Conservation (phyloP, 768 basidiomycete species). For the Lyophyllum semitale region DNA sequence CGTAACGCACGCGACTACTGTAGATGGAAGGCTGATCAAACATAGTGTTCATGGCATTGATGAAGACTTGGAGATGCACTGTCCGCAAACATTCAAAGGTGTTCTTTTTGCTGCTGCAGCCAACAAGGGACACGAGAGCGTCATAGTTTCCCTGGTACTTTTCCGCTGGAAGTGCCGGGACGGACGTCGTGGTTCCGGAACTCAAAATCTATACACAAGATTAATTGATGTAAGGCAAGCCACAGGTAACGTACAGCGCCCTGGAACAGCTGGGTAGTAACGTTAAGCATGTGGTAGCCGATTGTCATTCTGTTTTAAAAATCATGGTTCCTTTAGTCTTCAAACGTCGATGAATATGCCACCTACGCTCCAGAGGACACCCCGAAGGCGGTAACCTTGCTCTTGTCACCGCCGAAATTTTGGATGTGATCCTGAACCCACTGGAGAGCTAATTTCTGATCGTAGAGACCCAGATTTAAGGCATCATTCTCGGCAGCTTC, state of each 20-base stretch:
- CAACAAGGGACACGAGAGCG: conserved; percentile 36
- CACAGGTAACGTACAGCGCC: conserved; percentile 26
- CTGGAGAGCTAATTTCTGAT: conserved; percentile 44
- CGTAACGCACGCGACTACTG: conserved; percentile 16
- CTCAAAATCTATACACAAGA: conserved; percentile 36
- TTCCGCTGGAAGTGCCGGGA: conserved; percentile 29
- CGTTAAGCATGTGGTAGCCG: conserved; percentile 35
- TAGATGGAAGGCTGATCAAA: conserved; percentile 16
- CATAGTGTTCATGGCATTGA: conserved; percentile 17
- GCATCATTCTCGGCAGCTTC: conserved; percentile 37
- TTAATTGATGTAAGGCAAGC: background rate
- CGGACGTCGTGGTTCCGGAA: conserved; percentile 36
- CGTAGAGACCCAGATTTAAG: conserved; percentile 48
- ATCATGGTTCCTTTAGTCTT: background rate
- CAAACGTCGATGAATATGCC: conserved; percentile 16
- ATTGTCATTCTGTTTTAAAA: conserved; percentile 23
- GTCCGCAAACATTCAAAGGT: conserved; percentile 27
- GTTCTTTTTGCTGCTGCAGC: conserved; percentile 27
- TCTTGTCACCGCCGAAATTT: conserved; percentile 45
- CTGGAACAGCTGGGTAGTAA: conserved; percentile 31
- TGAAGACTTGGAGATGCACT: conserved; percentile 13
- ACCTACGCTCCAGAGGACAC: conserved; percentile 55
- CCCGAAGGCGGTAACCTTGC: conserved; percentile 53
- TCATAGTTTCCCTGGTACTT: conserved; percentile 36
- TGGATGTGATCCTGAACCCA: conserved; percentile 65